phyloP scores from a whole-genome alignment of 768 basidiomycete genomes.

The Rubroboletus satanas region DNA sequence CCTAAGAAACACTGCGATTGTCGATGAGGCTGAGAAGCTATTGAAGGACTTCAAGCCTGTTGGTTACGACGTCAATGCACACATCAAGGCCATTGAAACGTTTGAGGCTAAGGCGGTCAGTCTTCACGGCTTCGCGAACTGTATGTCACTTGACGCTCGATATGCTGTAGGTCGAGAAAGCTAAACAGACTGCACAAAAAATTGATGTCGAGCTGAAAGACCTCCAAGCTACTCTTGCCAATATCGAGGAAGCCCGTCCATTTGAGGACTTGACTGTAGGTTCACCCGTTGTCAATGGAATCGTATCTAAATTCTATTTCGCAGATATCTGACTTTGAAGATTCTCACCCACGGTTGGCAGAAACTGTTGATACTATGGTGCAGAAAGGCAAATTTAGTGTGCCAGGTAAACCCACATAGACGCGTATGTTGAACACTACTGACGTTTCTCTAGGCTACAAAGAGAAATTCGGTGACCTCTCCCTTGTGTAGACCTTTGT shows the following conservation, averaged over 20 bases:
- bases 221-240: slow-evolving; percentile 88
- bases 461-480: slow-evolving; percentile 96
- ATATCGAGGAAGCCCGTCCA: slow-evolving; percentile 96
- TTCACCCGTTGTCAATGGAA: slow-evolving; percentile 7
- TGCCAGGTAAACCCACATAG: slow-evolving; percentile 62
- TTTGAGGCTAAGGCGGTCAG: slow-evolving; percentile 95
- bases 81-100: slow-evolving; percentile 92
- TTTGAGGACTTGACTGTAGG: slow-evolving; percentile 95
- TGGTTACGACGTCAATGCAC: slow-evolving; percentile 84
- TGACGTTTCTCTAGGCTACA: slow-evolving; percentile 55
- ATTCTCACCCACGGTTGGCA: slow-evolving; percentile 87
- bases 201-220: slow-evolving; percentile 89
- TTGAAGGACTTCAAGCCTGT: slow-evolving; percentile 89
- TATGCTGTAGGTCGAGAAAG: slow-evolving; percentile 67
- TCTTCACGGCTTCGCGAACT: slow-evolving; percentile 1
- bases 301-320: background rate
- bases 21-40: slow-evolving; percentile 90
- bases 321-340: slow-evolving; percentile 84
- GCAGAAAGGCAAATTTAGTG: slow-evolving; percentile 97
- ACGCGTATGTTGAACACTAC: background rate
- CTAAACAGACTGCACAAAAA: slow-evolving; percentile 84
- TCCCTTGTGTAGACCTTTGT: slow-evolving; percentile 68
- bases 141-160: slow-evolving; percentile 4
- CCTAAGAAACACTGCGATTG: slow-evolving; percentile 88
- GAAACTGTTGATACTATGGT: slow-evolving; percentile 93